phyloP scores from a whole-genome alignment of 2,329 filamentous ascomycete genomes.

The Penicillium sp. region DNA sequence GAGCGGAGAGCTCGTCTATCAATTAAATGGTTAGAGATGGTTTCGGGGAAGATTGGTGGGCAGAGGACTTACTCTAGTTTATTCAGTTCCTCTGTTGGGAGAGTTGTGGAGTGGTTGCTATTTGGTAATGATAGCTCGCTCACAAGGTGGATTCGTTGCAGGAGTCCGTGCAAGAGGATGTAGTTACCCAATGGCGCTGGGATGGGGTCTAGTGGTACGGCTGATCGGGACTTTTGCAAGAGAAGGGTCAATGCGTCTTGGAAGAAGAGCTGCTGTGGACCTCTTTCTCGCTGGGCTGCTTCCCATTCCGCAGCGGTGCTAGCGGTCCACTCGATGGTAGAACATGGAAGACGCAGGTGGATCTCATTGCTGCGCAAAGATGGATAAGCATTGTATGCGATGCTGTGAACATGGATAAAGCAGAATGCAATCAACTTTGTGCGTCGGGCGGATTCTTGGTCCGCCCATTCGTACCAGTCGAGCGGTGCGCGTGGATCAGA shows the following conservation, averaged over 20 bases:
- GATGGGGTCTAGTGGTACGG: constrained; percentile 31
- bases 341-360: constrained; percentile 38
- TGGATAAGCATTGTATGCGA: constrained; percentile 41
- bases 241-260: constrained; percentile 35
- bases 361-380: constrained; percentile 39
- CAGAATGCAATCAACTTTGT: constrained; percentile 40
- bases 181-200: constrained; percentile 63
- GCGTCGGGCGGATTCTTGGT: constrained; percentile 36
- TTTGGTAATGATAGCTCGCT: constrained; percentile 34
- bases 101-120: constrained; percentile 29
- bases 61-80: constrained; percentile 30
- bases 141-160: constrained; percentile 61
- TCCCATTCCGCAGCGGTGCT: constrained; percentile 34
- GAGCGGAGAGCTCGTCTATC: constrained; percentile 32
- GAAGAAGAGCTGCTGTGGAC: constrained; percentile 33
- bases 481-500: constrained; percentile 23
- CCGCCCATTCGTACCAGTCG: constrained; percentile 39
- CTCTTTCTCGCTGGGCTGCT: constrained; percentile 25
- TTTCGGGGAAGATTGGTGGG: not conserved
- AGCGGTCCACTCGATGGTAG: constrained; percentile 38
- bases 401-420: constrained; percentile 40
- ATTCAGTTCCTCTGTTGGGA: constrained; percentile 35
- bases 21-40: not conserved
- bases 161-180: constrained; percentile 67
- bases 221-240: constrained; percentile 29